Base-by-base conservation (phyloP, 1,284 basidiomycete genomes). In the Somion occarium region DNA sequence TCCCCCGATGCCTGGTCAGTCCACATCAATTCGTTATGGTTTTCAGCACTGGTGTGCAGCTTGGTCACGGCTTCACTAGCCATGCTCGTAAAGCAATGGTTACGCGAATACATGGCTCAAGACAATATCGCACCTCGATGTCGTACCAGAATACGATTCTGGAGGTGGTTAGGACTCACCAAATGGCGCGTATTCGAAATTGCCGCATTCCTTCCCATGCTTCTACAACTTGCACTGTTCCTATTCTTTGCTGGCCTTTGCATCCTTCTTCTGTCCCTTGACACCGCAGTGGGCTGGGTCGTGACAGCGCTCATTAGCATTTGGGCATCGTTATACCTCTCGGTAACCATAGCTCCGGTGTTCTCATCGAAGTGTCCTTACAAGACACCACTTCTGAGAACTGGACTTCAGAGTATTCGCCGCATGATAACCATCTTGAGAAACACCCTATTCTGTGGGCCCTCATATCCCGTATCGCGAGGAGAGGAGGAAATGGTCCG, bases 161-260 rank as follows among this genome's bases (percentile, higher is more conserved):
- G 59, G 30, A 62, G 66, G 23, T 54, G 53, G 15, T 60, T 65
- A 37, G 62, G 61, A n/a, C 54, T 66, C 5, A 46, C 56, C 3
- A 53, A 51, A 25, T 70, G 67, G 67, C 54, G 55, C 13, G 62
- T 69, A 1, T 51, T 57, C 11, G 55, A 53, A 9, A 61, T 66
- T 12, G 57, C 69, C 13, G 53, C 61, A 1, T 46, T 59, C 12
- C 57, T 69, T 2, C 65, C 66, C 0, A 42, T 64, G 3, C 53
- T 69, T 7, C 56, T 69, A 13, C 62, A 69, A 43, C 41, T 60
- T 13, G 58, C 67, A 0, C 53, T 68, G 3, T 48, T 60, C 5
- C 56, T 68, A 3, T 70, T 69, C 56, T 60, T 68, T 19, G 54
- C 53, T 2, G 69, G 69, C 1, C 27, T 56, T 5, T 41, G 46